Percentiles rank a stretch among this genome's conserved stretches.
These are phyloP conservation scores for Coemansia sp. DNA, from an alignment of 192 early-diverging fungal species.

Conservation along the genomic window DNA sequence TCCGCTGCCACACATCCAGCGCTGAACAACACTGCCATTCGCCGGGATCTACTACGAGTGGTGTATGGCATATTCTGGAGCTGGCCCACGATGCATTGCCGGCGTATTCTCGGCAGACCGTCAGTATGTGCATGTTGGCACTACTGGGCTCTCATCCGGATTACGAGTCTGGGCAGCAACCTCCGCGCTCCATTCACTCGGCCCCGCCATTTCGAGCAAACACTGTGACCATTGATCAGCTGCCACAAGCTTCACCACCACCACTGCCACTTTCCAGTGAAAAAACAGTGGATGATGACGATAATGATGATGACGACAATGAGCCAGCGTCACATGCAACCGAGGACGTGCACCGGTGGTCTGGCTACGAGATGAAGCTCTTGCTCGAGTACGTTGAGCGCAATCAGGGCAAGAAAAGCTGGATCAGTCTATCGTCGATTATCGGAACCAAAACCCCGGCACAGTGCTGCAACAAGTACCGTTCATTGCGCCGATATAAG, in stretches of 20 bases:
- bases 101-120: not conserved
- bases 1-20: not conserved
- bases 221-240: no score
- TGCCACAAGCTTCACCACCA: no score
- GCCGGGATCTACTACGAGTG: no score
- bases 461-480: conserved; percentile 49
- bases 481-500: conserved; percentile 23
- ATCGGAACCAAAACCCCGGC: conserved; percentile 32
- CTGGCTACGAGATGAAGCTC: conserved; percentile 18
- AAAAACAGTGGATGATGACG: no score
- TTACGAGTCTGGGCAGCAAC: conserved; percentile 15
- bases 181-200: not conserved
- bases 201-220: not conserved
- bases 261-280: no score
- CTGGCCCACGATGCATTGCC: conserved; percentile 13
- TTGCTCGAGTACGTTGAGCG: conserved; percentile 21
- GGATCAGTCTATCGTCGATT: conserved; percentile 26
- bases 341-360: conserved; percentile 22
- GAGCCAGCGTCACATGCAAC: not conserved
- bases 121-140: conserved; percentile 23
- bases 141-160: conserved; percentile 23
- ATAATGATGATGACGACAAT: no score
- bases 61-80: conserved; percentile 9
- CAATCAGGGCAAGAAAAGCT: conserved; percentile 15
- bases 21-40: no score